Base-by-base conservation (phyloP, 495 filamentous ascomycete genomes). In the Daldinia caldariorum region DNA sequence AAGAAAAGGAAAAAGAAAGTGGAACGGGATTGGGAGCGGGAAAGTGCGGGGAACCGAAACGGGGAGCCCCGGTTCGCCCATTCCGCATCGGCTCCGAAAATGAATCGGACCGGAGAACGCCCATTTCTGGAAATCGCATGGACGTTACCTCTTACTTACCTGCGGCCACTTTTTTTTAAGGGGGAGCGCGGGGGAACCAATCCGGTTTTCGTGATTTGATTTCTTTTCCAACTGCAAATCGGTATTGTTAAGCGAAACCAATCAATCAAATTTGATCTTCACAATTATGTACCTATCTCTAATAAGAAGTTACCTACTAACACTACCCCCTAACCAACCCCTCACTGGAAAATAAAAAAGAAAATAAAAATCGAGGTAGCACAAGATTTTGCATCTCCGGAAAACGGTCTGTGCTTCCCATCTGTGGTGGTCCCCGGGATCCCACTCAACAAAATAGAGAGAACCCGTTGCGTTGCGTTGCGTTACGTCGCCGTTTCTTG, bases 61-160 rank as follows among this genome's bases (percentile, higher is more conserved):
- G 31, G 69, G 64, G 59, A 72, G 53, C 47, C 63, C 69, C 69
- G 69, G 64, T 63, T 67, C 60, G 49, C 22, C 45, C 63, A 71
- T 50, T 56, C 69, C 64, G 69, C 20, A 67, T 67, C 63, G 69
- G 63, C 10, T 39, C 69, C 69, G 69, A 72, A 72, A 72, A 72
- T 67, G 69, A 72, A 67, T 63, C 69, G 69, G 69, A 67, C 63
- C 69, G 69, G 69, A 16, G 38, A 49, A 49, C 29, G n/a, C 58
- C 69, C 51, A 66, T 70, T 60, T 54, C 16, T 49, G 58, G 41
- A 62, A 62, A 58, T 66, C 34, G 26, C 43, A 22, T 20, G 26
- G 26, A 26, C 26, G 26, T 26, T 26, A 26, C 26, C 7, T 53
- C 1, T 26, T 26, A 26, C 26, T 18, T 53, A n/a, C 49, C 29